Evolutionary conservation across 1,284 basidiomycete genomes (phyloP).

Genomic region (Ceratobasidium sp.): DNA sequence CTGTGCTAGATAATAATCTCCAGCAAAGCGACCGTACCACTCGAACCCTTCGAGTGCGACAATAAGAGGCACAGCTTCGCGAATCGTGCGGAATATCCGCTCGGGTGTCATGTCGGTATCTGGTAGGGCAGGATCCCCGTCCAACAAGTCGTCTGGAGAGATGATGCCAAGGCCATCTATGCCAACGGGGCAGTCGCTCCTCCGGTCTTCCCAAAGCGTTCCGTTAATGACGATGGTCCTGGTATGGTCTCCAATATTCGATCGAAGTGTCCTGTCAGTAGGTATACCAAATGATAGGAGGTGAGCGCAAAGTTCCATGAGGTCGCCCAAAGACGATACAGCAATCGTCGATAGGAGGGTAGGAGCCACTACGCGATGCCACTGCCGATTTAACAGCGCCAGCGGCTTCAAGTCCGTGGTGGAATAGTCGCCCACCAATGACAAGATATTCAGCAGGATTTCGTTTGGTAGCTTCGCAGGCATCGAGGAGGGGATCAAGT

Average conservation of each 20-base stretch:
- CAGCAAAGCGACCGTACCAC: slow-evolving; percentile 34
- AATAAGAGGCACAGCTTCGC: slow-evolving; percentile 4
- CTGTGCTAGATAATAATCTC: slow-evolving; percentile 19
- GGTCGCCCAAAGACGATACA: slow-evolving; percentile 7
- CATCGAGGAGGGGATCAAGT: too few relatives aligned
- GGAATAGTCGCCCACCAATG: neutral
- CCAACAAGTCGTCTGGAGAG: neutral
- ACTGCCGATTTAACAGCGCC: slow-evolving; percentile 7
- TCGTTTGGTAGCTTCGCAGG: slow-evolving; percentile 12
- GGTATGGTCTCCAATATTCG: neutral
- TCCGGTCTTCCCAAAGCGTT: neutral
- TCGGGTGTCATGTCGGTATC: neutral
- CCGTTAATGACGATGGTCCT: slow-evolving; percentile 14
- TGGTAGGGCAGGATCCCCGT: neutral
- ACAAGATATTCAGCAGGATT: neutral
- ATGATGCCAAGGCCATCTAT: slow-evolving; percentile 12
- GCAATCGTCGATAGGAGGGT: slow-evolving; percentile 26
- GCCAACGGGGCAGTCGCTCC: slow-evolving; percentile 12
- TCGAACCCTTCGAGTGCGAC: slow-evolving; percentile 4
- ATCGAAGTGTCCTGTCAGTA: neutral
- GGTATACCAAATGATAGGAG: neutral
- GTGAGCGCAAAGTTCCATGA: slow-evolving; percentile 20
- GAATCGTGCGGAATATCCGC: neutral
- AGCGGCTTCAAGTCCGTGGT: slow-evolving; percentile 21
- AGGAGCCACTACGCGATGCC: slow-evolving; percentile 18